Percentiles rank a stretch among this genome's conserved stretches.
Conservation (phyloP, 2,329 filamentous ascomycete species). For the Sordariomycetes sp. region DNA sequence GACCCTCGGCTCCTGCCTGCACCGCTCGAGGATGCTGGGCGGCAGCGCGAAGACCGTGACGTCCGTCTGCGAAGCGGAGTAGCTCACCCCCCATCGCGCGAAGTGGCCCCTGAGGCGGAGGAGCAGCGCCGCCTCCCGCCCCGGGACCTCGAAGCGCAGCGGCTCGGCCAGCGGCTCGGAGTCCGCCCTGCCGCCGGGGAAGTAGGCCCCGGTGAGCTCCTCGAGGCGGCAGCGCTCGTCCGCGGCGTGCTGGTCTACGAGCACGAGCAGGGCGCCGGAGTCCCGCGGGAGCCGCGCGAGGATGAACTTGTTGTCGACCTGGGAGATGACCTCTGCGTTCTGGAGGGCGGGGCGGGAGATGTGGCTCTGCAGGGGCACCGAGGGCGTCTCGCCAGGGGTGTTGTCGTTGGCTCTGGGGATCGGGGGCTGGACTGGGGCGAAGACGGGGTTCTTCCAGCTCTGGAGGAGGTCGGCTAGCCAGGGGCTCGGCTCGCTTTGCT, state of each 20-base stretch:
- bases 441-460: constrained; percentile 69
- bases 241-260: constrained; percentile 90
- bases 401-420: constrained; percentile 30
- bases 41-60: constrained; percentile 54
- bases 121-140: constrained; percentile 51
- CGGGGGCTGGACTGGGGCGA: constrained; percentile 34
- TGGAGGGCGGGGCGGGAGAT: constrained; percentile 54
- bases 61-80: constrained; percentile 29
- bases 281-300: constrained; percentile 44
- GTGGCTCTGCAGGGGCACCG: constrained; percentile 20
- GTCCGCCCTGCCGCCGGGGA: constrained; percentile 17
- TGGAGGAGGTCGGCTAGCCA: constrained; percentile 54
- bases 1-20: constrained; percentile 58
- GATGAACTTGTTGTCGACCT: constrained; percentile 88
- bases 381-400: constrained; percentile 22
- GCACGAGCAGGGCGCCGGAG: constrained; percentile 46
- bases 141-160: constrained; percentile 54
- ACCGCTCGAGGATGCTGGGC: constrained; percentile 63
- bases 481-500: constrained; percentile 12
- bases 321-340: constrained; percentile 57
- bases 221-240: constrained; percentile 84
- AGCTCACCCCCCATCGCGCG: constrained; percentile 62
- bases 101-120: constrained; percentile 45
- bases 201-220: constrained; percentile 48
- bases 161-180: constrained; percentile 35